Conservation (phyloP, 2,329 filamentous ascomycete genomes). For the Nemania bipapillata region DNA sequence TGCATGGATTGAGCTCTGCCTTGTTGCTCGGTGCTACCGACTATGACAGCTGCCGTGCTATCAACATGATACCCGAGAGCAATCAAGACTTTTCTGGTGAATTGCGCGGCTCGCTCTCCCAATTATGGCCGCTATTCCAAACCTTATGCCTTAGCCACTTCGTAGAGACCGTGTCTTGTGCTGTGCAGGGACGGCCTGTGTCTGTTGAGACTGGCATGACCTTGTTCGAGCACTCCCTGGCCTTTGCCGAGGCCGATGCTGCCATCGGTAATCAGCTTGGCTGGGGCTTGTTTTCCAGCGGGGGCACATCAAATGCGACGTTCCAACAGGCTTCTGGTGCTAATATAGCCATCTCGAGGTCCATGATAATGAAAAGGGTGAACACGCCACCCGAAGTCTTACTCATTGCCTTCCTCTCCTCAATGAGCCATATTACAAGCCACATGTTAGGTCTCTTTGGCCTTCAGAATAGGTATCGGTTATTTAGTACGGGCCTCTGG, state of each 20-base stretch:
- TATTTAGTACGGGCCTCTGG: constrained; percentile 89
- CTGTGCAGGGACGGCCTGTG: constrained; percentile 82
- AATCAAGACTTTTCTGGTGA: constrained; percentile 63
- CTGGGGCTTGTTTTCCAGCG: constrained; percentile 70
- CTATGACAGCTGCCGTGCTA: constrained; percentile 76
- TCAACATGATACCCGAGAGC: constrained; percentile 74
- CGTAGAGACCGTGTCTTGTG: constrained; percentile 86
- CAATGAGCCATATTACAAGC: constrained; percentile 87
- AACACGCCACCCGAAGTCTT: constrained; percentile 92
- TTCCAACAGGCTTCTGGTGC: constrained; percentile 55
- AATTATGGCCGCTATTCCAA: constrained; percentile 79
- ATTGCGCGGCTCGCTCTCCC: constrained; percentile 79
- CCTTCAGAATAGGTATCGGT: constrained; percentile 79
- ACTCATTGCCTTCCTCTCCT: constrained; percentile 85
- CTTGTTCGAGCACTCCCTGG: constrained; percentile 92
- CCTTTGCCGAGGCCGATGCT: constrained; percentile 94
- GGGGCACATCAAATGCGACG: constrained; percentile 56
- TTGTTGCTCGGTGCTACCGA: constrained; percentile 80
- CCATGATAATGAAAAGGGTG: constrained; percentile 78
- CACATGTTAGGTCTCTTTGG: constrained; percentile 84
- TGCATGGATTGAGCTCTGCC: constrained; percentile 77
- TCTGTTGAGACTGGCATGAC: constrained; percentile 94
- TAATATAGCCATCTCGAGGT: constrained; percentile 65
- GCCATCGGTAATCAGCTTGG: constrained; percentile 83
- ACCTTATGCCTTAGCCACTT: constrained; percentile 82